A percentile compares a stretch with the other conserved stretches of the same genome.
phyloP scores from a whole-genome alignment of 2,329 filamentous ascomycete genomes.

The Trichocomaceae sp. region DNA sequence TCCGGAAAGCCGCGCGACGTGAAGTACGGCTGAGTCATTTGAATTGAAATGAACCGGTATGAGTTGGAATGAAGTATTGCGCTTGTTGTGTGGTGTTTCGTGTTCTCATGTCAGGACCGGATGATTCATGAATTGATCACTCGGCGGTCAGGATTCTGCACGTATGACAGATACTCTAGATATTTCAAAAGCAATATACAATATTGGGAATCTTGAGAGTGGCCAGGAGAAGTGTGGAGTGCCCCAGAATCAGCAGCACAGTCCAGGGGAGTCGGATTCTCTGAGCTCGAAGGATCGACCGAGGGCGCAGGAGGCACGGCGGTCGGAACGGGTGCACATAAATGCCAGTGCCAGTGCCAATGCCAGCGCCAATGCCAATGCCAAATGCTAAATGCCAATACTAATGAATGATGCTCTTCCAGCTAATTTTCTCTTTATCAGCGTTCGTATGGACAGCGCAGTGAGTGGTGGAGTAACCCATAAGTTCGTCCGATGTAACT shows the following conservation, averaged over 20 bases:
- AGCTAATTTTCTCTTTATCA: neutral
- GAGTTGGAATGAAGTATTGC: neutral
- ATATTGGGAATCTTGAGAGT: too few species aligned
- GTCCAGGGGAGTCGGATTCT: too few species aligned
- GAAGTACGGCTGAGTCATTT: conserved; percentile 9
- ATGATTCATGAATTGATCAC: neutral
- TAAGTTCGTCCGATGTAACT: neutral
- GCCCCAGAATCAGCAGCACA: too few species aligned
- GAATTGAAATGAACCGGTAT: neutral
- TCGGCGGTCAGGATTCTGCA: neutral
- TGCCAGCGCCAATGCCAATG: neutral
- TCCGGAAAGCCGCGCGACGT: conserved; percentile 1
- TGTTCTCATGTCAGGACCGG: neutral
- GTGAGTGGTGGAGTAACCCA: neutral
- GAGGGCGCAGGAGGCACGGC: too few species aligned
- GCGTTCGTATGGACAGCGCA: neutral
- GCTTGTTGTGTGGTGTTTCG: neutral
- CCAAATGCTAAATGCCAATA: too few species aligned
- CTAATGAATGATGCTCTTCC: neutral
- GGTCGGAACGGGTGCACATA: too few species aligned
- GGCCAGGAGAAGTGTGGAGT: too few species aligned
- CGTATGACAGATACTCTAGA: too few species aligned
- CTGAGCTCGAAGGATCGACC: too few species aligned
- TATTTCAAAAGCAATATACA: too few species aligned
- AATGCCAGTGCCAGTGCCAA: too few species aligned